These are phyloP conservation scores for Metschnikowia arizonensis DNA, from an alignment of 805 yeast species.

Conservation along the genomic window DNA sequence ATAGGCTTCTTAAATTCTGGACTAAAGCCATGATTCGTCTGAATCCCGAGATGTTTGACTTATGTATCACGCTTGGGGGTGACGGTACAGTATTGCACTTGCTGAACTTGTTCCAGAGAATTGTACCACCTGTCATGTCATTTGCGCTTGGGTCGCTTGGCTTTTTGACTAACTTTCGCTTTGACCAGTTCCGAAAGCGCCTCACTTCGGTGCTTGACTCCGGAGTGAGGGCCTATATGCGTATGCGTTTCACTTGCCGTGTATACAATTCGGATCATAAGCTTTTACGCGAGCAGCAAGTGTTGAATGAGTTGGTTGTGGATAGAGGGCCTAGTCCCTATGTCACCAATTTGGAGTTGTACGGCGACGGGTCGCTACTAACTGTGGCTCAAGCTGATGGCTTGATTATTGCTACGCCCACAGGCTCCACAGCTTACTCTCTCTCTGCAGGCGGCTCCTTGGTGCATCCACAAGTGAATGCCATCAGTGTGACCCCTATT, in stretches of 20 bases:
- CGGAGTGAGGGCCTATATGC: conserved; percentile 70
- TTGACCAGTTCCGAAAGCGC: conserved; percentile 62
- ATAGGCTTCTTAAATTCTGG: conserved; percentile 62
- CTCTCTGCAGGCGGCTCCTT: conserved; percentile 93
- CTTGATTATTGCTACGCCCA: conserved; percentile 86
- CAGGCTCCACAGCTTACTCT: conserved; percentile 95
- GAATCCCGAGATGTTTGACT: conserved; percentile 40
- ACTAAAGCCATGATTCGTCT: conserved; percentile 49
- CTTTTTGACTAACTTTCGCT: conserved; percentile 69
- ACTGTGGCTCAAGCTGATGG: conserved; percentile 96
- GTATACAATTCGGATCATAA: conserved; percentile 53
- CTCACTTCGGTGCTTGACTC: conserved; percentile 56
- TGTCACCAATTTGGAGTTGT: conserved; percentile 82
- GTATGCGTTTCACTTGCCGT: conserved; percentile 86
- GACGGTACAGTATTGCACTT: conserved; percentile 46
- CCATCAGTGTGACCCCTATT: conserved; percentile 89
- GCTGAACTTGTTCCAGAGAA: conserved; percentile 40
- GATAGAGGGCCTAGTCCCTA: conserved; percentile 94
- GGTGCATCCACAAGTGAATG: conserved; percentile 91
- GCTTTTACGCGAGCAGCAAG: conserved; percentile 64
- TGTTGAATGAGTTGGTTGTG: conserved; percentile 82
- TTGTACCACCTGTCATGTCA: conserved; percentile 46
- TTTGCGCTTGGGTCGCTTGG: conserved; percentile 44
- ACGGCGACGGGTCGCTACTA: conserved; percentile 78
- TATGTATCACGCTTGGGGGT: conserved; percentile 44